Conservation (phyloP, 768 basidiomycete genomes). For the Mycena latifolia region DNA sequence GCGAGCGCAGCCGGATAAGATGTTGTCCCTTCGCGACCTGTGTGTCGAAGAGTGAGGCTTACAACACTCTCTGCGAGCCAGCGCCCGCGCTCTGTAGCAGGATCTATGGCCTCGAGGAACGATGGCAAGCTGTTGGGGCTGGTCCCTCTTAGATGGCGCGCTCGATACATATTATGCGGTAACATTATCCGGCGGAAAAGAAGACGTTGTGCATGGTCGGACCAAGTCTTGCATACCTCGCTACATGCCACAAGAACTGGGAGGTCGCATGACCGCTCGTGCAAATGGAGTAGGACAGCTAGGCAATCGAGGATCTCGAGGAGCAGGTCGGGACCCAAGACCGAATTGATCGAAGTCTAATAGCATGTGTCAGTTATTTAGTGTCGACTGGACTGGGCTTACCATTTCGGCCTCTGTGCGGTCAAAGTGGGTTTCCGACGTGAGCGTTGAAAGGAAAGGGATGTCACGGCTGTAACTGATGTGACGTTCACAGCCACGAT, state of each 20-base stretch:
- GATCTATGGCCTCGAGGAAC: conserved; percentile 30
- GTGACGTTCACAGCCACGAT: no score
- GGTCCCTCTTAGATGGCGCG: conserved; percentile 10
- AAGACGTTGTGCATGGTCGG: conserved; percentile 56
- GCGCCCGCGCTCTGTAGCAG: conserved; percentile 25
- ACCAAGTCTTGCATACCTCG: conserved; percentile 59
- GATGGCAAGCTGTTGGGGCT: conserved; percentile 18
- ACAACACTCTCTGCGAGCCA: conserved; percentile 26
- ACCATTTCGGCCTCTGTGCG: no score
- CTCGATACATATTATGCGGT: conserved; percentile 28
- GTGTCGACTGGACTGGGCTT: no score
- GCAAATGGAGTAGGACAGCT: conserved; percentile 20
- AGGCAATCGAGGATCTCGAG: conserved; percentile 33
- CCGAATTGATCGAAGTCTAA: no score
- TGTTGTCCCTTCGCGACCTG: conserved; percentile 14
- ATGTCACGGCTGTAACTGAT: no score
- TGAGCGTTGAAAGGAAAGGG: no score
- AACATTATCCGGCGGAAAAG: conserved; percentile 58
- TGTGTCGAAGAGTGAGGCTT: conserved; percentile 29
- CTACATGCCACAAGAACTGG: conserved; percentile 50
- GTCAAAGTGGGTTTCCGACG: no score
- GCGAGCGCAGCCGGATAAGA: conserved; percentile 15
- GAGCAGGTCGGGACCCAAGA: conserved; percentile 27
- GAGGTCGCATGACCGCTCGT: conserved; percentile 31
- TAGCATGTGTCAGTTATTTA: no score